Evolutionary conservation across 140 eudicot genomes (phyloP).

Genomic region (Senecio squalidus): DNA sequence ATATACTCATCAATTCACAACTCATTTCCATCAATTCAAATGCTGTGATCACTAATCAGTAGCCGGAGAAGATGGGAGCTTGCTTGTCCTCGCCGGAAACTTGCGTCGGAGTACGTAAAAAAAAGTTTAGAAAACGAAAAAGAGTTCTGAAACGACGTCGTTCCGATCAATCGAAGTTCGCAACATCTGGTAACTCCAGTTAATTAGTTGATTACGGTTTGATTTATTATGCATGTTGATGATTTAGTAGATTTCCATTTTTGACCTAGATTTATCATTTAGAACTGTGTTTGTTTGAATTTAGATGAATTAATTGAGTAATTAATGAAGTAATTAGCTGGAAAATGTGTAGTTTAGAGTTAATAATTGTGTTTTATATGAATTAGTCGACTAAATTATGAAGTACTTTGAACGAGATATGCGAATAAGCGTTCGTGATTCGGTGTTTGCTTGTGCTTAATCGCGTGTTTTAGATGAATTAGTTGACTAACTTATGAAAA

Average conservation of each 20-base stretch:
- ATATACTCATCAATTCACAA: neutral
- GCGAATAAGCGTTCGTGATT: too few species aligned
- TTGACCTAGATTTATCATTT: slow-evolving; percentile 4
- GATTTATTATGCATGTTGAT: neutral
- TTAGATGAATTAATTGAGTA: neutral
- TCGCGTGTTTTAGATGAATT: too few species aligned
- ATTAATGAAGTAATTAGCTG: too few species aligned
- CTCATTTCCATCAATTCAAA: neutral
- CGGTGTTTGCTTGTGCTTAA: too few species aligned
- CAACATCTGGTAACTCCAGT: slow-evolving; percentile 32
- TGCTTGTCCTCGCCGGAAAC: slow-evolving; percentile 32
- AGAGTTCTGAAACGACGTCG: slow-evolving; percentile 26
- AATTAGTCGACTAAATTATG: too few species aligned
- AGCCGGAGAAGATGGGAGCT: slow-evolving; percentile 37
- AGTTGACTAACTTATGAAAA: too few species aligned
- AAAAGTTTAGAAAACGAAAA: slow-evolving; percentile 29
- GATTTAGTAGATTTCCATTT: neutral
- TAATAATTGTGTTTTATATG: too few species aligned
- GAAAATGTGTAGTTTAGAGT: too few species aligned
- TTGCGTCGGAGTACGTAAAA: slow-evolving; percentile 26
- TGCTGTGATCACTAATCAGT: slow-evolving; percentile 4
- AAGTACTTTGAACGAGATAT: too few species aligned
- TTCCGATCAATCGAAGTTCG: slow-evolving; percentile 39
- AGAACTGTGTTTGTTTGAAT: neutral
- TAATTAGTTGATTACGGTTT: neutral